Evolutionary conservation across 805 yeast species (phyloP), one percentile per base, ranked within the genome.

Genomic region (Martiniozyma abietophila): DNA sequence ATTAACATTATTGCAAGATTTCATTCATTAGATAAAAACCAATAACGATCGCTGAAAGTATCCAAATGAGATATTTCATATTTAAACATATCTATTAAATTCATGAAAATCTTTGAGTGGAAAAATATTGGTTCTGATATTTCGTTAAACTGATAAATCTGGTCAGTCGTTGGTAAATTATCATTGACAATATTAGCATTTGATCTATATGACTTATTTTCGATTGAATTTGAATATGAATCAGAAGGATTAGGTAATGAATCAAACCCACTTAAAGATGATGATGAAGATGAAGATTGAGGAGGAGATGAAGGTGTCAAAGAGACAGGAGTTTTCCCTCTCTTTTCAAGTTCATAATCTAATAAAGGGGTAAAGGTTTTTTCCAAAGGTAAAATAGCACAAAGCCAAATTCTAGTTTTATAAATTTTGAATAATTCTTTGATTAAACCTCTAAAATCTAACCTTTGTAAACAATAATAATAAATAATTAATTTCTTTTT

Each of bases 331-430:
- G 27, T 16, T 30, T 34, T 29, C 5, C 43, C 35, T 18, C 40
- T 41, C 26, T 47, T 50, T 17, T 54, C 58, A 18, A 48, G 25
- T 29, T 55, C 58, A 41, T 56, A 48, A 4, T 50, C 51, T 20
- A 53, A 39, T 8, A 56, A 46, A 6, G 59, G 57, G 27, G 45
- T 40, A 32, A 40, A 49, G n/a, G 54, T 48, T 21, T 46, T 52
- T 25, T 59, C 64, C n/a, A 57, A 46, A 8, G 65, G 62, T 35
- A 61, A 48, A 18, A 80, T 80, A 0, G 92, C 88, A 64, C 88
- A 79, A 56, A 82, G 60, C 92, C 94, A 82, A 43, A 80, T 80
- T 48, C 89, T 64, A 1, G 88, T 80, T 56, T 80, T 80, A 61
- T 78, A 80, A 39, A 77, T 73, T 50, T 78, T 74, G 63, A 79